phyloP scores from a whole-genome alignment of 1,139 yeast genomes.

The Kodamaea derodonti region DNA sequence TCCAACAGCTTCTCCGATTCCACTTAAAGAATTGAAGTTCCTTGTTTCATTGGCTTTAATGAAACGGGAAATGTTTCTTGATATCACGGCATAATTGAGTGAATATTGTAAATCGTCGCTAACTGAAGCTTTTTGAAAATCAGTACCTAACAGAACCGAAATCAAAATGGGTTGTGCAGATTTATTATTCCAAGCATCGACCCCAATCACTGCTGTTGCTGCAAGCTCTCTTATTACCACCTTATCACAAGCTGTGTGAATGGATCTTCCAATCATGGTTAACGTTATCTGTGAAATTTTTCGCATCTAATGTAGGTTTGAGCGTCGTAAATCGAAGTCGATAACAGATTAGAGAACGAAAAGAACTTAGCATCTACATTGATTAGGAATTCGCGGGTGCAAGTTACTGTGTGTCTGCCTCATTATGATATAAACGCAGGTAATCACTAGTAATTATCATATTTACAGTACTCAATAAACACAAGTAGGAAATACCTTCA shows the following conservation, averaged over 20 bases:
- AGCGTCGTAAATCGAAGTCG: too few relatives aligned
- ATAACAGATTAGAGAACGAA: too few relatives aligned
- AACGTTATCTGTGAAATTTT: too few relatives aligned
- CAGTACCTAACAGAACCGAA: constrained; percentile 59
- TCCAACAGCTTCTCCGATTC: constrained; percentile 54
- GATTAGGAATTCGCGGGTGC: too few relatives aligned
- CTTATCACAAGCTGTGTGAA: constrained; percentile 29
- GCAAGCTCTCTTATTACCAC: constrained; percentile 58
- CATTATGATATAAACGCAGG: too few relatives aligned
- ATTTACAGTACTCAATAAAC: too few relatives aligned
- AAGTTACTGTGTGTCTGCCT: too few relatives aligned
- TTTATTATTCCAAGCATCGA: constrained; percentile 73
- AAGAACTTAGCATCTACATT: too few relatives aligned
- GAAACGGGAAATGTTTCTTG: constrained; percentile 55
- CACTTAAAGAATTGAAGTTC: constrained; percentile 50
- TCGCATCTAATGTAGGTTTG: too few relatives aligned
- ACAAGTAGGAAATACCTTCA: too few relatives aligned
- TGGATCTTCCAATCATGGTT: not conserved
- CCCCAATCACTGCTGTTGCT: constrained; percentile 65
- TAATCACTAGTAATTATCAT: too few relatives aligned
- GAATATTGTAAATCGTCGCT: constrained; percentile 80
- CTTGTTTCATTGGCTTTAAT: constrained; percentile 43
- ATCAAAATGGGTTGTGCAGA: constrained; percentile 67
- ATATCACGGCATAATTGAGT: constrained; percentile 81
- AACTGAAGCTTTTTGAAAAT: constrained; percentile 64